Percentiles rank a stretch among this genome's conserved stretches.
Conservation (phyloP, 1,139 yeast species). For the Arxiozyma heterogenica region DNA sequence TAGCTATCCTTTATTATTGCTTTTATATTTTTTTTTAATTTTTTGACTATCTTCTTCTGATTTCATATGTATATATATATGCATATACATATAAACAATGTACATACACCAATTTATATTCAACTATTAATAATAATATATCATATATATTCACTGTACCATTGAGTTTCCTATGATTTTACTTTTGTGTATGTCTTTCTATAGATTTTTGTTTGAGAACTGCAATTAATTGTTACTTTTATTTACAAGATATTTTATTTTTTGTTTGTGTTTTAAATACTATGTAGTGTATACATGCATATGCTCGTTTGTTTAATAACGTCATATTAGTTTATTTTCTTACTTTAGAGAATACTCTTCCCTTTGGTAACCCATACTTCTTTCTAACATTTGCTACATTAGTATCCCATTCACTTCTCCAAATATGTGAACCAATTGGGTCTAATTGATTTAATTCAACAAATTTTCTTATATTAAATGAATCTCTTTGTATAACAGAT, state of each 20-base stretch:
- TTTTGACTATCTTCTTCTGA: background rate
- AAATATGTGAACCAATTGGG: slow-evolving; percentile 85
- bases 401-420: slow-evolving; percentile 83
- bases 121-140: background rate
- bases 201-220: too few relatives aligned
- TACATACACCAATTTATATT: background rate
- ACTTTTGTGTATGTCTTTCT: background rate
- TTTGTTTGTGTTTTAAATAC: background rate
- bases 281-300: background rate
- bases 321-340: slow-evolving; percentile 25
- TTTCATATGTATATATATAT: too few relatives aligned
- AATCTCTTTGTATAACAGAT: slow-evolving; percentile 30
- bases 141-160: background rate
- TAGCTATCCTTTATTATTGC: too few relatives aligned
- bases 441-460: slow-evolving; percentile 45
- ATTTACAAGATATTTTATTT: background rate
- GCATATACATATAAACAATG: background rate
- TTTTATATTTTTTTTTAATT: too few relatives aligned
- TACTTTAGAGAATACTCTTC: slow-evolving; percentile 61
- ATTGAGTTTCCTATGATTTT: too few relatives aligned
- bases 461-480: slow-evolving; percentile 67
- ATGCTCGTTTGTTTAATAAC: background rate
- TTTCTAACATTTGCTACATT: slow-evolving; percentile 59
- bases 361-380: slow-evolving; percentile 61
- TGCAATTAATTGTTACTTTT: background rate